Conservation (phyloP, 2,329 filamentous ascomycete genomes). For the Talaromyces sp. region DNA sequence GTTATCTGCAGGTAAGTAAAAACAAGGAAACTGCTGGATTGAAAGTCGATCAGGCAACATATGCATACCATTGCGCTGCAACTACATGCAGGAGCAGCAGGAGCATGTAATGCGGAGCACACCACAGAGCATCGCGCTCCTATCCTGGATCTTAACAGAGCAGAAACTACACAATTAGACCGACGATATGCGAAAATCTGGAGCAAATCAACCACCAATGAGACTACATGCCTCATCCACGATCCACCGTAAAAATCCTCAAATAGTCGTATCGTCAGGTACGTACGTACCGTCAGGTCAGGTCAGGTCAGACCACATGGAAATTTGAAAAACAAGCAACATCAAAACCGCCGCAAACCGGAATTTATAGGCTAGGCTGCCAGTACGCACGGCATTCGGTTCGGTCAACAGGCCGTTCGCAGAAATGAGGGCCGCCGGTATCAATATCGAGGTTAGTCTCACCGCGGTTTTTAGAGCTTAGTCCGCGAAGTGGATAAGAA, state of each 20-base stretch:
- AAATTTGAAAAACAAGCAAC: background rate
- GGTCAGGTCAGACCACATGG: background rate
- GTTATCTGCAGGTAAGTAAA: background rate
- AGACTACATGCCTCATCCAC: background rate
- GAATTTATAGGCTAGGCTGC: no score
- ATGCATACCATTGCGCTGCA: background rate
- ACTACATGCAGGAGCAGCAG: background rate
- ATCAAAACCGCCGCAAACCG: background rate
- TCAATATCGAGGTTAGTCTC: background rate
- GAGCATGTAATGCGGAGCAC: background rate
- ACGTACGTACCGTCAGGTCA: background rate
- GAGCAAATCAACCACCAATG: background rate
- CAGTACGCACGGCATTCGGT: background rate
- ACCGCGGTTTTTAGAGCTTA: background rate
- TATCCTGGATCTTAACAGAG: no score
- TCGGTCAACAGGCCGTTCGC: background rate
- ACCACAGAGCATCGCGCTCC: background rate
- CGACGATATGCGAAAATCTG: background rate
- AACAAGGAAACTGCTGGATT: background rate
- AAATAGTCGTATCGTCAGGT: background rate
- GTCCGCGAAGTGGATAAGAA: background rate
- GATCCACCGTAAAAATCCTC: background rate
- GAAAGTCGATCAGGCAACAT: background rate
- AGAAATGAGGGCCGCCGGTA: background rate
- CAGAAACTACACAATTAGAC: background rate